Base-by-base conservation (phyloP, 2,329 filamentous ascomycete genomes). In the Pleochaeta shiraiana region DNA sequence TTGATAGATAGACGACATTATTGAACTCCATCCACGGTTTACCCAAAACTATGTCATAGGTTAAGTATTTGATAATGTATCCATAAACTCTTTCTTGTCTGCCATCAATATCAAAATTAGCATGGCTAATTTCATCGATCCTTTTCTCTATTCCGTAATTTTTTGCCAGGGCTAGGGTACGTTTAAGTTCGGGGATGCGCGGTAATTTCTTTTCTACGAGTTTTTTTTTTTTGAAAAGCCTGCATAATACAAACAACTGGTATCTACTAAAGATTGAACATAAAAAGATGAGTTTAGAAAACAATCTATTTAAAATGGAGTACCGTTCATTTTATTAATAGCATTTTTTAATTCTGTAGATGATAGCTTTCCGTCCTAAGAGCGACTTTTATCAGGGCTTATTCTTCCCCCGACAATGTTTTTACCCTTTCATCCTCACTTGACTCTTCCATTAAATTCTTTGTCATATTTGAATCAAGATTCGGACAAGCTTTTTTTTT, bases 381-480 rank as follows among this genome's bases (percentile, higher is more conserved):
- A 11, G 53, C 53, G 26, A 59, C 30, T 11, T 21, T 59, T 26
- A 26, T 59, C 16, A 63, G 33, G 34, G 34, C 12, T 63, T 45
- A 31, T 12, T 45, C 60, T 63, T 63, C 60, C 60, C 37, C 37
- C 60, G 60, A 63, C 16, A 47, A n/a, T n/a, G n/a, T n/a, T n/a
- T n/a, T n/a, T n/a, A n/a, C n/a, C n/a, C n/a, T n/a, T n/a, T n/a
- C n/a, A n/a, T n/a, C n/a, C n/a, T n/a, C n/a, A n/a, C n/a, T n/a
- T n/a, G n/a, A n/a, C n/a, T n/a, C n/a, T n/a, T n/a, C n/a, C n/a
- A n/a, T n/a, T n/a, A n/a, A n/a, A n/a, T n/a, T n/a, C n/a, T n/a
- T n/a, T n/a, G n/a, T n/a, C n/a, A n/a, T n/a, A n/a, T n/a, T n/a
- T n/a, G n/a, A n/a, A n/a, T n/a, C n/a, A n/a, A n/a, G n/a, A n/a